Evolutionary conservation across 805 yeast species (phyloP), one percentile per base, ranked within the genome.

Genomic region (Komagataella mondaviorum): DNA sequence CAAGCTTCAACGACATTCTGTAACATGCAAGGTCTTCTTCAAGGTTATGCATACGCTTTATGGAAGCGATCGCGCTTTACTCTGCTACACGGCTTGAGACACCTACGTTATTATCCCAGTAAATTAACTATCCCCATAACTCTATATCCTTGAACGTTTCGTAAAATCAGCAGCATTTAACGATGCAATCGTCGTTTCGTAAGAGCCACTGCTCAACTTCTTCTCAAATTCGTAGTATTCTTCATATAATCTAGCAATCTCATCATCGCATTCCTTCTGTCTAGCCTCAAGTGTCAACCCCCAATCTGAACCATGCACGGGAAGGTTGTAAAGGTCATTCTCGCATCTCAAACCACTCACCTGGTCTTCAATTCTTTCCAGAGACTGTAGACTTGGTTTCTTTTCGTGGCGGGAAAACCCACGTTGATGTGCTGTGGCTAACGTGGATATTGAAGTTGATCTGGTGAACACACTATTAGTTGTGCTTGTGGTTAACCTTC

Each of bases 391-490:
- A 12, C 49, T 30, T 8, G 47, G 49, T 45, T 52, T 56, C 48
- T 48, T 51, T 14, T 52, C 12, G 14, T 47, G 23, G 23, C 23
- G 49, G 44, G 47, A 48, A 47, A 22, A 30, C 54, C 49, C 50
- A 3, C 57, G 49, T 1, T 63, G 56, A 3, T 54, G 48, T 6
- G 55, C 36, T 20, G 65, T 59, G 23, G 55, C 54, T 24, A 61
- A 50, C 2, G 67, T 63, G 12, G 62, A 55, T 10, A 59, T 53
- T 3, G 66, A 62, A 10, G 61, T 59, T 5, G 63, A 53, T 54
- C 67, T 59, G 7, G 68, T 63, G 52, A 63, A 64, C 14, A 60
- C 39, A 30, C 39, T 30, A 30, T 30, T 30, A 4, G 39, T 30
- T 8, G 39, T 30, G 14, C 39, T 30, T 30, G 39, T 30, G 4